Evolutionary conservation across 805 yeast genomes (phyloP).

Genomic region (Starmerella cellae): DNA sequence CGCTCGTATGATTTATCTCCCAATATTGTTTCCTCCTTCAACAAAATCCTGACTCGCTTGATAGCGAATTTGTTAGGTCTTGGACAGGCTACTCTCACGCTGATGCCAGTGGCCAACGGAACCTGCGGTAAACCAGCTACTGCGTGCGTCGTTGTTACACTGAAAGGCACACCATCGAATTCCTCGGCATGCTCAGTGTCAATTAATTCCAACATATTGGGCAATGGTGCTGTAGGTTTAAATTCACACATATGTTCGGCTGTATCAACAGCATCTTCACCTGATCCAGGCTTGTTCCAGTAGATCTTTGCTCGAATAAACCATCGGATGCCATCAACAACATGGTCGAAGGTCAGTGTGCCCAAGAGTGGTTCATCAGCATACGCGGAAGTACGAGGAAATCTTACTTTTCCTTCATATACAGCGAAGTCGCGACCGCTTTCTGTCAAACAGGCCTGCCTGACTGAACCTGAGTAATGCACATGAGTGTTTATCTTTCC

Average conservation of each 20-base stretch:
- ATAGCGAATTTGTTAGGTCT: slow-evolving; percentile 1
- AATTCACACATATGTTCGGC: slow-evolving; percentile 2
- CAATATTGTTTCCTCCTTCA: slow-evolving; percentile 6
- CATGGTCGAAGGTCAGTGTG: slow-evolving; percentile 3
- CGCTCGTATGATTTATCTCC: not conserved
- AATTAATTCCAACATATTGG: slow-evolving; percentile 7
- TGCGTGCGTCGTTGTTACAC: slow-evolving; percentile 11
- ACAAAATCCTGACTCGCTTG: slow-evolving; percentile 6
- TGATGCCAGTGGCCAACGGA: slow-evolving; percentile 11
- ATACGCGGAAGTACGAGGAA: slow-evolving; percentile 1
- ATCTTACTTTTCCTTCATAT: slow-evolving; percentile 5
- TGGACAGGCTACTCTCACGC: slow-evolving; percentile 4
- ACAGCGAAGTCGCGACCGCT: not conserved
- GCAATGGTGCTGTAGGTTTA: slow-evolving; percentile 6
- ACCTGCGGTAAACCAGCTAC: slow-evolving; percentile 14
- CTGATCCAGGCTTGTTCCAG: not conserved
- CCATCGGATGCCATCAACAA: slow-evolving; percentile 8
- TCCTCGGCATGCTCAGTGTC: slow-evolving; percentile 9
- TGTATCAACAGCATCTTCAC: not conserved
- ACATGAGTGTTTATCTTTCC: not conserved
- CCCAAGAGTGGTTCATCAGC: slow-evolving; percentile 4
- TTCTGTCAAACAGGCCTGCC: not conserved
- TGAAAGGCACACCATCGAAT: slow-evolving; percentile 2
- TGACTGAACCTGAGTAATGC: not conserved
- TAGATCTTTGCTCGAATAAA: slow-evolving; percentile 1